A percentile compares a stretch with the other conserved stretches of the same genome.
These are phyloP conservation scores for Phaeophleospora eucalypticola DNA, from an alignment of 2,329 filamentous ascomycete species.

Conservation along the genomic window DNA sequence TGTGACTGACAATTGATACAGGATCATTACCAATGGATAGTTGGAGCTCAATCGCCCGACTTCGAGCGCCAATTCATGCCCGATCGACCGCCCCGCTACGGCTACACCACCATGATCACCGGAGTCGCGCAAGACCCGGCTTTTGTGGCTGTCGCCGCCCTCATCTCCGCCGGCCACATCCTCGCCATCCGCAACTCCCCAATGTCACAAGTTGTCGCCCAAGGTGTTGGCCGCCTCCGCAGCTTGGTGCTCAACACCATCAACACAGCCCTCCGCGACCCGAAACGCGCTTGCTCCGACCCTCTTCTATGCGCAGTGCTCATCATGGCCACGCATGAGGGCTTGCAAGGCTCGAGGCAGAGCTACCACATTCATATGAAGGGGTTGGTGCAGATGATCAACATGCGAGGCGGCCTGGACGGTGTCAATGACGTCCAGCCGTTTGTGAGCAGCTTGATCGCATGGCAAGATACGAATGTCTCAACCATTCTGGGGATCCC, in stretches of 20 bases:
- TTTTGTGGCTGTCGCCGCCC: conserved; percentile 4
- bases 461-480: conserved; percentile 7
- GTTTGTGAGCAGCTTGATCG: conserved; percentile 3
- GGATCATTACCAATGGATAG: conserved; percentile 3
- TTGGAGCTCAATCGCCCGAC: conserved; percentile 3
- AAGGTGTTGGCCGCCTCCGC: conserved; percentile 6
- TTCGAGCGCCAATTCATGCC: conserved; percentile 1
- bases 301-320: conserved; percentile 14
- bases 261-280: conserved; percentile 12
- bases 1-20: neutral
- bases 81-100: neutral
- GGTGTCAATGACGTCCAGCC: conserved; percentile 6
- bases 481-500: neutral
- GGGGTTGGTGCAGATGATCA: conserved; percentile 13
- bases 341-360: conserved; percentile 8
- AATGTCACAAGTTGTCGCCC: neutral
- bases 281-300: conserved; percentile 8
- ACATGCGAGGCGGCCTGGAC: conserved; percentile 12
- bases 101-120: neutral
- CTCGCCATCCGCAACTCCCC: neutral
- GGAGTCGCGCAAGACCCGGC: conserved; percentile 5
- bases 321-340: conserved; percentile 14
- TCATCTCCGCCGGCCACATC: conserved; percentile 1
- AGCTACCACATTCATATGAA: conserved; percentile 16
- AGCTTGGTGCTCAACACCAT: conserved; percentile 14